Conservation (phyloP, 108 stramenopile species). For the Conticribra weissflogii region DNA sequence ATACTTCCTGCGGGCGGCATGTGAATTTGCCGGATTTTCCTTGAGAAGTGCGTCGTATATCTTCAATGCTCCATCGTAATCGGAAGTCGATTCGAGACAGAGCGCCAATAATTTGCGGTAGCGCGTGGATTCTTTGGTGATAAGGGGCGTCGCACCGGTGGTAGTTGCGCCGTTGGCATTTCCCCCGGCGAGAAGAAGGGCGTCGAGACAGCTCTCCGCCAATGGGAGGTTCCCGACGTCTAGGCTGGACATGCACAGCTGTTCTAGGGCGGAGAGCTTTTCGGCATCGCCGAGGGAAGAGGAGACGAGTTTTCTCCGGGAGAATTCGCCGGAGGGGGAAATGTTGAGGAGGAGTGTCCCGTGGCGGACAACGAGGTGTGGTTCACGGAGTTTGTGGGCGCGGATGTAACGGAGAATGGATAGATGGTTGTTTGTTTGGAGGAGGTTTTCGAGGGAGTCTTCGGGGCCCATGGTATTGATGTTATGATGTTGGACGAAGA, state of each 20-base stretch:
- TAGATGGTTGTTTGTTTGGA: conserved; percentile 66
- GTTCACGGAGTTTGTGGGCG: conserved; percentile 74
- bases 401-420: conserved; percentile 78
- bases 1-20: conserved; percentile 81
- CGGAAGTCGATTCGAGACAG: conserved; percentile 68
- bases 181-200: background rate
- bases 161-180: no score
- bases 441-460: conserved; percentile 69
- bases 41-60: conserved; percentile 72
- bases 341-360: conserved; percentile 59
- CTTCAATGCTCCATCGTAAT: conserved; percentile 52
- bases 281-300: conserved; percentile 49
- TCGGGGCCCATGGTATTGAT: conserved; percentile 66
- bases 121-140: conserved; percentile 57
- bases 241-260: conserved; percentile 66
- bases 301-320: background rate
- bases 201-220: conserved; percentile 52
- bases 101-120: conserved; percentile 74
- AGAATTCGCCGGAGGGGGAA: conserved; percentile 7
- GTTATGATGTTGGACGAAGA: no score
- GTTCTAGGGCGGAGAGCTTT: conserved; percentile 69
- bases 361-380: conserved; percentile 58
- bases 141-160: no score
- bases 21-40: conserved; percentile 79
- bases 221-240: conserved; percentile 57